Base-by-base conservation (phyloP, 2,329 filamentous ascomycete species). In the Exophiala bonariae region DNA sequence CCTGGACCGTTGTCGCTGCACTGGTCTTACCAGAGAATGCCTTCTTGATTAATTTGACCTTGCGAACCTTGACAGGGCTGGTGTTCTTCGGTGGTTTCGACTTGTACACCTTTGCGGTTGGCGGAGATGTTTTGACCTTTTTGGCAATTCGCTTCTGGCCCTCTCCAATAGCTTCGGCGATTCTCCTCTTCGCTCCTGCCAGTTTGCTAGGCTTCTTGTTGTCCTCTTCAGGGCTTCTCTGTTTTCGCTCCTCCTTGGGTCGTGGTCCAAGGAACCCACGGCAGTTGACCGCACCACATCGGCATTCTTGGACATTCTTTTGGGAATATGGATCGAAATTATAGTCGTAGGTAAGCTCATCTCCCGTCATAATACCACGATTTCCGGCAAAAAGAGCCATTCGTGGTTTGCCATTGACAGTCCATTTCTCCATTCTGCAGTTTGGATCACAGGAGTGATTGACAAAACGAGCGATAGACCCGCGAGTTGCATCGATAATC, bases 401-500 rank as follows among this genome's bases (percentile, higher is more conserved):
- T 46, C 93, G 83, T 33, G 92, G 92, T 66, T 95, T 90, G 20
- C 91, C 91, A 39, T 85, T 85, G 44, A 99, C 93, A 52, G 91
- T 92, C 89, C 90, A 96, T 67, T 96, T 97, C 62, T 95, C 89
- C 91, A 99, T 97, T 54, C 87, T 83, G 70, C 92, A 97, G 65
- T 99, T 99, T 2, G 93, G 93, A 47, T 88, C 86, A 70, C 93
- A 99, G 14, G 90, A 96, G 67, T 99, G 93, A 65, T 99, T 99
- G 66, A 99, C 91, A 67, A 99, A 99, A 46, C 93, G 87, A 61
- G 93, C 92, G 68, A 97, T 95, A 57, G 89, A 95, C 61, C 93
- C 93, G 46, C 89, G 89, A 9, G 58, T 60, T 26, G 92, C 93
- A 72, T 99, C 93, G 56, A 99, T 95, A 61, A 97, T 95, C 83